Evolutionary conservation across 1,284 basidiomycete species (phyloP).

Genomic region (Boletellus deceptivus): DNA sequence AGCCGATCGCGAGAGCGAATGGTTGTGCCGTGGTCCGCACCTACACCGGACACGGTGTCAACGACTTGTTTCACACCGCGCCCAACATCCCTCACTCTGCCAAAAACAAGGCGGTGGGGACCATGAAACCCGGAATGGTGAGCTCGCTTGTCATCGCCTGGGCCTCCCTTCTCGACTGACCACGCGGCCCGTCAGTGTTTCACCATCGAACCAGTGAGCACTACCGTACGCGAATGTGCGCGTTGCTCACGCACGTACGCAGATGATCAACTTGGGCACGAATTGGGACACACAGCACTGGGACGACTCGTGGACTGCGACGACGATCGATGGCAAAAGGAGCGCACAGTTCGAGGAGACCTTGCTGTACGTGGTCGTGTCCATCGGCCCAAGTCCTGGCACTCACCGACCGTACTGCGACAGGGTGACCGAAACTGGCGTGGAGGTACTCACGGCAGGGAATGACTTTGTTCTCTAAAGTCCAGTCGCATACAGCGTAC

Average conservation of each 20-base stretch:
- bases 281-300: slow-evolving; percentile 75
- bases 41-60: slow-evolving; percentile 91
- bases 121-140: slow-evolving; percentile 85
- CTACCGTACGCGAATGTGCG: not conserved
- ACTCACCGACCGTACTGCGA: slow-evolving; percentile 20
- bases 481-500: slow-evolving; percentile 18
- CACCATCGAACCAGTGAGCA: slow-evolving; percentile 75
- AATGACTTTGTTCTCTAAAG: slow-evolving; percentile 39
- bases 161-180: slow-evolving; percentile 3
- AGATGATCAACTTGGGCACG: slow-evolving; percentile 92
- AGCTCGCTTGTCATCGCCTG: slow-evolving; percentile 12
- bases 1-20: slow-evolving; percentile 76
- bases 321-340: slow-evolving; percentile 83
- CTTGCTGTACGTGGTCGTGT: slow-evolving; percentile 59
- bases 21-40: slow-evolving; percentile 84
- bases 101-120: slow-evolving; percentile 80
- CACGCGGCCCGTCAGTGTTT: slow-evolving; percentile 45
- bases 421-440: slow-evolving; percentile 90
- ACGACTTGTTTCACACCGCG: slow-evolving; percentile 75
- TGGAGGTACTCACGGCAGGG: slow-evolving; percentile 82
- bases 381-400: not conserved
- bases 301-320: slow-evolving; percentile 94
- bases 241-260: slow-evolving; percentile 3
- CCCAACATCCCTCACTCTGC: slow-evolving; percentile 85
- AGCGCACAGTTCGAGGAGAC: slow-evolving; percentile 98